Evolutionary conservation across 2,329 filamentous ascomycete genomes (phyloP).

Genomic region (Aureobasidium sp.): DNA sequence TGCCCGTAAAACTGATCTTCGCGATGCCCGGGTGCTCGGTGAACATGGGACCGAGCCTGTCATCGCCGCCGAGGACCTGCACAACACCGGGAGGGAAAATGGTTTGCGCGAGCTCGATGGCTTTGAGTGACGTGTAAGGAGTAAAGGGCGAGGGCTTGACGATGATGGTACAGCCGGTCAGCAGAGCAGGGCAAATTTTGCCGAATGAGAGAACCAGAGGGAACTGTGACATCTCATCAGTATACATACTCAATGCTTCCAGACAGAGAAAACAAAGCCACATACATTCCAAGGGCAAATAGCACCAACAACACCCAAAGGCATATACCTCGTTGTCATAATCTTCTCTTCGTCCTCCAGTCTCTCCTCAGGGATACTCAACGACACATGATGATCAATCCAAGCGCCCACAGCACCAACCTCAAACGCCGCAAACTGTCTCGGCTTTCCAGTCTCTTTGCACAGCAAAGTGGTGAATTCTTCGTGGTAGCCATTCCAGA

Average conservation of each 20-base stretch:
- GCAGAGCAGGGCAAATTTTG: slow-evolving; percentile 51
- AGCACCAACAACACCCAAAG: slow-evolving; percentile 41
- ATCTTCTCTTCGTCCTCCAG: slow-evolving; percentile 42
- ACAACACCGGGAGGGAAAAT: slow-evolving; percentile 59
- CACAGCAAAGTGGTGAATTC: slow-evolving; percentile 31
- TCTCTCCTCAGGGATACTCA: slow-evolving; percentile 35
- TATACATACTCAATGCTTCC: neutral
- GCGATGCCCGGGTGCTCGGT: slow-evolving; percentile 53
- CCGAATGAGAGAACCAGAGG: slow-evolving; percentile 46
- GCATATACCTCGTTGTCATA: slow-evolving; percentile 40
- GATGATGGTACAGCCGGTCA: slow-evolving; percentile 41
- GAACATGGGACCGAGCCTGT: slow-evolving; percentile 53
- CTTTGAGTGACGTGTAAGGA: slow-evolving; percentile 52
- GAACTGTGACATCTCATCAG: slow-evolving; percentile 43
- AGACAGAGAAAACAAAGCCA: neutral
- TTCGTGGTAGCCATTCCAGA: slow-evolving; percentile 27
- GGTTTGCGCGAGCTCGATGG: slow-evolving; percentile 51
- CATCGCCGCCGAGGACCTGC: slow-evolving; percentile 54
- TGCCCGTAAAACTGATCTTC: slow-evolving; percentile 60
- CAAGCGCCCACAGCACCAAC: slow-evolving; percentile 31
- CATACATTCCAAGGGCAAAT: slow-evolving; percentile 41
- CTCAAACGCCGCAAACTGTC: slow-evolving; percentile 36
- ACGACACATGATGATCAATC: slow-evolving; percentile 33
- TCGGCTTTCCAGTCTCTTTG: slow-evolving; percentile 36
- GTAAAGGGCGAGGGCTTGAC: slow-evolving; percentile 45